Percentiles rank a stretch among this genome's conserved stretches.
phyloP scores from a whole-genome alignment of 2,329 filamentous ascomycete species.

The Kalmusia sp. region DNA sequence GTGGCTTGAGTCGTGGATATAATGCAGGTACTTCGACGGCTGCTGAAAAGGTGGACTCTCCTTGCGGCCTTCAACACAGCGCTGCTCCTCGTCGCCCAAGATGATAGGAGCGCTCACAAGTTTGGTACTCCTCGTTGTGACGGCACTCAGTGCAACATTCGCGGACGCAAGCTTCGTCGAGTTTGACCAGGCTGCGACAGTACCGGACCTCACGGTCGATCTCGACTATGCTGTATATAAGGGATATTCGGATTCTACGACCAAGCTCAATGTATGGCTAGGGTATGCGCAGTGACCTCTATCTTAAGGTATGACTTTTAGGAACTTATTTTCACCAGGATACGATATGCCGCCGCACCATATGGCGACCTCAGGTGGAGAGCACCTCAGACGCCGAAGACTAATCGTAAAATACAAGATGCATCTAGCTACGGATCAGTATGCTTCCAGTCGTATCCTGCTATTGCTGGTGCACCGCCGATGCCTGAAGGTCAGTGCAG shows the following conservation, averaged over 20 bases:
- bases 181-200: neutral
- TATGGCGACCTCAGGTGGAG: constrained; percentile 23
- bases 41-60: too few relatives aligned
- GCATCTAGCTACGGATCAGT: constrained; percentile 18
- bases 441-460: constrained; percentile 23
- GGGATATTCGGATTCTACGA: constrained; percentile 19
- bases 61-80: too few relatives aligned
- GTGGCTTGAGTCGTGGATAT: too few relatives aligned
- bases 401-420: constrained; percentile 11
- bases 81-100: too few relatives aligned
- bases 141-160: too few relatives aligned
- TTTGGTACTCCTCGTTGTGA: too few relatives aligned
- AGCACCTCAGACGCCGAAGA: constrained; percentile 21
- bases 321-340: constrained; percentile 12
- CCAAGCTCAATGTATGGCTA: constrained; percentile 31
- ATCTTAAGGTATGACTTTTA: neutral
- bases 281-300: constrained; percentile 17
- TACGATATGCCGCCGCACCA: constrained; percentile 30
- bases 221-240: constrained; percentile 30
- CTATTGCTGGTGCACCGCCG: constrained; percentile 8
- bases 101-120: too few relatives aligned
- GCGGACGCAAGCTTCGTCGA: neutral
- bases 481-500: constrained; percentile 1
- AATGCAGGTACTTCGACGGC: too few relatives aligned
- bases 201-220: constrained; percentile 16